Percentiles rank a stretch among this genome's conserved stretches.
Evolutionary conservation across 306 rosid genomes (phyloP).

Genomic region (Macrotyloma uniflorum): DNA sequence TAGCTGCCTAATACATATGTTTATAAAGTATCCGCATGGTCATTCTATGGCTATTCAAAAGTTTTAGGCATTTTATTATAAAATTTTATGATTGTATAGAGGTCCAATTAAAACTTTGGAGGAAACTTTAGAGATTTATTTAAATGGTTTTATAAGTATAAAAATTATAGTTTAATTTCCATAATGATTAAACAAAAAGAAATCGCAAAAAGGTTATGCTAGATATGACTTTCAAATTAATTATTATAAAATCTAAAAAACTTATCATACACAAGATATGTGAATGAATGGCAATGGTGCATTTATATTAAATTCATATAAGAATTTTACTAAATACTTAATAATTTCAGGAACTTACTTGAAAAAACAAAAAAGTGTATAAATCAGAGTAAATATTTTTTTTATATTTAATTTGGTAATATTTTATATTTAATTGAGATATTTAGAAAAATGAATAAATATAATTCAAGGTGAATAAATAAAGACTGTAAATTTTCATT

Average conservation of each 20-base stretch:
- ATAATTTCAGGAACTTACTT: not conserved
- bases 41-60: not conserved
- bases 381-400: no score
- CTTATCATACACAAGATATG: not conserved
- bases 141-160: not conserved
- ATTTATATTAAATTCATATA: not conserved
- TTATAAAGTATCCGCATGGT: not conserved
- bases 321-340: not conserved
- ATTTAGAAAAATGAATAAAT: not conserved
- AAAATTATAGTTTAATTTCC: not conserved
- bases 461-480: not conserved
- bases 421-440: not conserved
- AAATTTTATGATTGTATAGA: not conserved
- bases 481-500: not conserved
- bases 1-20: not conserved
- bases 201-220: no score
- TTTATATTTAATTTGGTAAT: not conserved
- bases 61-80: not conserved
- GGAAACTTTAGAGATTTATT: not conserved
- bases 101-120: not conserved
- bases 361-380: not conserved
- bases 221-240: not conserved
- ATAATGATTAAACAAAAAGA: no score
- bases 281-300: not conserved
- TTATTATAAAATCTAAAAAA: no score